These are phyloP conservation scores for Colletotrichum tofieldiae DNA, from an alignment of 2,329 filamentous ascomycete genomes.

Conservation along the genomic window DNA sequence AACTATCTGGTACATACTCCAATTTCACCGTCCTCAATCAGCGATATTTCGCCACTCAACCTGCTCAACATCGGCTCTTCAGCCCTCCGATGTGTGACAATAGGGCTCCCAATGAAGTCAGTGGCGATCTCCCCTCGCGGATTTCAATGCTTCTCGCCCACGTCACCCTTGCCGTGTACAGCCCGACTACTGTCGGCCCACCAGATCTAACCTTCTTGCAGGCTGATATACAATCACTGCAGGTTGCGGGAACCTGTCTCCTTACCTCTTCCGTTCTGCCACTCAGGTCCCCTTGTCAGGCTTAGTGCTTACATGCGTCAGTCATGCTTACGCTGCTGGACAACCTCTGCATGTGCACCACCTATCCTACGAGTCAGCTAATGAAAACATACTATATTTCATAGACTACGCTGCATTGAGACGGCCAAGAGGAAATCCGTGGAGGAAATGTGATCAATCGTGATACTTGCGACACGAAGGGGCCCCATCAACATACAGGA, in stretches of 20 bases:
- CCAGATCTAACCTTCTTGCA: not conserved
- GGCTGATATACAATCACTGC: not conserved
- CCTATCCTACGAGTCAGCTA: constrained; percentile 14
- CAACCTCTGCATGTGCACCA: constrained; percentile 25
- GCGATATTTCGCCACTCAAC: not conserved
- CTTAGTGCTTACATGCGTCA: constrained; percentile 37
- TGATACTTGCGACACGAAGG: not conserved
- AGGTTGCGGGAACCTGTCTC: not conserved
- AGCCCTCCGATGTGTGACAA: not conserved
- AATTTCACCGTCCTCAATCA: no score
- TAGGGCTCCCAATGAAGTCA: not conserved
- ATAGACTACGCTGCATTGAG: constrained; percentile 16
- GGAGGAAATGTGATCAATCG: constrained; percentile 17
- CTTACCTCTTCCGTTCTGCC: constrained; percentile 7
- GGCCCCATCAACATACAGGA: constrained; percentile 9
- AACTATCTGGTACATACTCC: not conserved
- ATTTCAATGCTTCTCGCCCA: constrained; percentile 2
- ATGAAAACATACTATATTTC: constrained; percentile 8
- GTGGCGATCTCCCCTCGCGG: not conserved
- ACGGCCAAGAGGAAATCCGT: constrained; percentile 21
- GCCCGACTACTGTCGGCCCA: not conserved
- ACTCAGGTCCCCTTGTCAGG: constrained; percentile 27
- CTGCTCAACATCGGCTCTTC: not conserved
- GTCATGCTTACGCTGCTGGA: constrained; percentile 30
- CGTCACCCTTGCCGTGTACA: not conserved